Conservation (phyloP, 2,329 filamentous ascomycete genomes). For the Atkinsonella texensis region DNA sequence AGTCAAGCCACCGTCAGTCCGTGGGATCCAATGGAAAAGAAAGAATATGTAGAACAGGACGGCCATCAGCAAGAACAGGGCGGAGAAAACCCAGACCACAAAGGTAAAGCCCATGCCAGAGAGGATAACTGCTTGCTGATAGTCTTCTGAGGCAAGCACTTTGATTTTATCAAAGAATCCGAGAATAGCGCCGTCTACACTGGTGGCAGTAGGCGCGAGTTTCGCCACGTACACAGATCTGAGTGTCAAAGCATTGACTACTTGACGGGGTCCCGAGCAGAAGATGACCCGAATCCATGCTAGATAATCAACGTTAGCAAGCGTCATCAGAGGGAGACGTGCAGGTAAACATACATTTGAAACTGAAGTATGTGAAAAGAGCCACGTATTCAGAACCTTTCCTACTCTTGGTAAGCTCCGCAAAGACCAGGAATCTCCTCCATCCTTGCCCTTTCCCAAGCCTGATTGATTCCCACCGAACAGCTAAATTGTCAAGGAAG, state of each 20-base stretch:
- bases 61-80: constrained; percentile 63
- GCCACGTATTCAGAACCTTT: constrained; percentile 86
- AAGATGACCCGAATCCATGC: constrained; percentile 82
- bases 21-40: constrained; percentile 84
- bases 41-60: constrained; percentile 75
- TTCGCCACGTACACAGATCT: constrained; percentile 71
- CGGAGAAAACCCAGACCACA: constrained; percentile 75
- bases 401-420: constrained; percentile 79
- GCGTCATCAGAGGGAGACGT: neutral
- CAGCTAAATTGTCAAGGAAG: constrained; percentile 80
- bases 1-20: constrained; percentile 64
- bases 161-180: constrained; percentile 79
- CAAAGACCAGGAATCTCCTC: constrained; percentile 84
- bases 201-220: constrained; percentile 41
- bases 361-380: constrained; percentile 77
- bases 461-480: constrained; percentile 73
- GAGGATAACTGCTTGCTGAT: constrained; percentile 69
- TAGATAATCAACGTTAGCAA: constrained; percentile 18
- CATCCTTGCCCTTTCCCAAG: constrained; percentile 65
- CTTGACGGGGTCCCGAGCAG: constrained; percentile 85
- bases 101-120: constrained; percentile 89
- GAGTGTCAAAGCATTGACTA: constrained; percentile 79
- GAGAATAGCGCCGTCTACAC: constrained; percentile 50
- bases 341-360: constrained; percentile 38
- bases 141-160: constrained; percentile 58